Base-by-base conservation (phyloP, 116 monocot genomes). In the Papilionanthe hybrid region DNA sequence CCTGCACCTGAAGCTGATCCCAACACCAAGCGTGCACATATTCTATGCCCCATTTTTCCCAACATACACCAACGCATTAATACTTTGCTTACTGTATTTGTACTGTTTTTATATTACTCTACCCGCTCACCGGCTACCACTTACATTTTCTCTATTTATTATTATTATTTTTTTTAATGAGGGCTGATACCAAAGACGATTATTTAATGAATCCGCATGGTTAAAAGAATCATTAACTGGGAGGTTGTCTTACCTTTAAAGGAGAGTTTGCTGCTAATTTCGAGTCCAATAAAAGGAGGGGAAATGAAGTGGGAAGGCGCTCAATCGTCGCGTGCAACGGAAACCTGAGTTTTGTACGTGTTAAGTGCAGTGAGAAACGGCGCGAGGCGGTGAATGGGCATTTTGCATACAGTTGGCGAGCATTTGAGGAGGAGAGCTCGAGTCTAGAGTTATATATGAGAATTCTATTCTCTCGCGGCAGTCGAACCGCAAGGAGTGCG, bases 401-500 rank as follows among this genome's bases (percentile, higher is more conserved):
- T 75, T 75, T 48, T 48, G 47, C 75, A 48, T 48, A 48, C 75
- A 23, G n/a, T 27, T 48, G 44, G 75, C 75, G 47, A 12, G 75
- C 75, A 13, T 25, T 48, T 41, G 43, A 72, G 45, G 20, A 29
- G 29, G 42, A 68, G 72, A 29, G 15, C 42, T 43, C 20, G 41
- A 5, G 73, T 10, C 11, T 8, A 25, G 9, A 49, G 13, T 49
- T 75, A 65, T 81, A 75, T 81, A 81, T 81, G 81, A 81, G 30
- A 81, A 79, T 72, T 30, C 48, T 58, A 28, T 63, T 47, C 63
- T 63, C 75, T 11, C 73, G 80, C 73, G 42, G 75, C 81, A 80
- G 42, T 20, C 43, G 27, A 22, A 60, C 81, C 77, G 44, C 81
- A 44, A 55, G 58, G 74, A 82, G 30, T 28, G 67, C 44, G 11